Evolutionary conservation across 23 red algal species (phyloP).

Genomic region (Gracilaria caudata): DNA sequence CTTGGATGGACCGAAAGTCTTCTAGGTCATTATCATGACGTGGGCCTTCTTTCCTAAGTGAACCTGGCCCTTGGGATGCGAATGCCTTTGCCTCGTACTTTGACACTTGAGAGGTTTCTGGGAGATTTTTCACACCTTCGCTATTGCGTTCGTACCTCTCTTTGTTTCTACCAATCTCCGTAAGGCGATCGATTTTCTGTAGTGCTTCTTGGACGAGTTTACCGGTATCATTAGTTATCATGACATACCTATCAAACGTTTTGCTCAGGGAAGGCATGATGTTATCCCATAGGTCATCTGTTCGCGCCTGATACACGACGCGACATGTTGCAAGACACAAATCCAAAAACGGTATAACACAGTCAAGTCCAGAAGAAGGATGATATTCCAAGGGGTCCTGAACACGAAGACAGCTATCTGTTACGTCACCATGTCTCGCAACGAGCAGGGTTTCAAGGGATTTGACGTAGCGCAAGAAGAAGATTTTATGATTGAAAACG

Average conservation of each 20-base stretch:
- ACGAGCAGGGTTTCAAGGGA: not conserved
- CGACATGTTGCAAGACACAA: not conserved
- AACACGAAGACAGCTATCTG: not conserved
- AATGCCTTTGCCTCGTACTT: slow-evolving; percentile 2
- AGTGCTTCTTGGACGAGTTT: slow-evolving; percentile 11
- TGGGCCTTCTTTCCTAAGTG: not conserved
- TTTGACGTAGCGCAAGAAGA: slow-evolving; percentile 8
- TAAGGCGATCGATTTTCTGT: slow-evolving; percentile 1
- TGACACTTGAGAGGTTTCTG: not conserved
- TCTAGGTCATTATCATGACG: slow-evolving; percentile 10
- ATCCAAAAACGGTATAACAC: not conserved
- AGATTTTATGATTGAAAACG: not conserved
- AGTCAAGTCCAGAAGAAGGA: not conserved
- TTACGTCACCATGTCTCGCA: not conserved
- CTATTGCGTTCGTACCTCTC: not conserved
- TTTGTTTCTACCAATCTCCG: not conserved
- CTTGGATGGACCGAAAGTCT: slow-evolving; percentile 26
- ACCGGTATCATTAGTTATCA: not conserved
- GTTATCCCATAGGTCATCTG: not conserved
- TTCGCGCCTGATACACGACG: not conserved
- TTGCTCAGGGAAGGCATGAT: not conserved
- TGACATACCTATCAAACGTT: not conserved
- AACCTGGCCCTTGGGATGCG: not conserved
- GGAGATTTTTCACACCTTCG: not conserved
- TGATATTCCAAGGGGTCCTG: not conserved